A percentile compares a stretch with the other conserved stretches of the same genome.
Conservation (phyloP, 2,329 filamentous ascomycete genomes). For the Neopestalotiopsis rosae region DNA sequence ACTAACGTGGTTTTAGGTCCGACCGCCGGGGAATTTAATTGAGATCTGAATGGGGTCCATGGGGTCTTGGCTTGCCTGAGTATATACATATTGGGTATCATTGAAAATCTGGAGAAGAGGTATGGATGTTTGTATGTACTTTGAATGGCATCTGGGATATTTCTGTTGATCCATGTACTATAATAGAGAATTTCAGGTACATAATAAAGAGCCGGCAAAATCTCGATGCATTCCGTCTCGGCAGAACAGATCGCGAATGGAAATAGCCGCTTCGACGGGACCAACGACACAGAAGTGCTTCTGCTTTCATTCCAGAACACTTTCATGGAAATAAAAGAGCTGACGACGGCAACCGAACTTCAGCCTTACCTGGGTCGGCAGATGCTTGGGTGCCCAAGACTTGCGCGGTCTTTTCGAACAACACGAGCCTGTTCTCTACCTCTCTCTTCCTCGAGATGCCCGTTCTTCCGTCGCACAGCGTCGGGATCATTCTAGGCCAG, state of each 20-base stretch:
- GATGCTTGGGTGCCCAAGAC: constrained; percentile 4
- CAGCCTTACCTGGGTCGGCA: constrained; percentile 11
- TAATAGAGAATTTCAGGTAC: not conserved
- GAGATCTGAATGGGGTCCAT: not conserved
- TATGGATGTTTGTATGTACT: not conserved
- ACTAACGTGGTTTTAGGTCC: not conserved
- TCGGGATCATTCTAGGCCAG: constrained; percentile 3
- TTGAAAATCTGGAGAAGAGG: not conserved
- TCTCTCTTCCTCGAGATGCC: not conserved
- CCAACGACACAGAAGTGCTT: not conserved
- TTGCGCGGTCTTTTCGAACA: not conserved
- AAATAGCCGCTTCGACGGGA: not conserved
- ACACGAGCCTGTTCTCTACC: not conserved
- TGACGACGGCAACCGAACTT: not conserved
- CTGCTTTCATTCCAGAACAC: not conserved
- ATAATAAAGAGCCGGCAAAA: constrained; percentile 1
- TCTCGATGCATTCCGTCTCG: constrained; percentile 1
- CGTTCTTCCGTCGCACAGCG: not conserved
- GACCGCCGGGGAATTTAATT: not conserved
- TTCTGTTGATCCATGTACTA: not conserved
- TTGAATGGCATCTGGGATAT: too few species aligned
- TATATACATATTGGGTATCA: too few species aligned
- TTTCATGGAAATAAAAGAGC: not conserved
- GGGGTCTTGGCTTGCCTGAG: not conserved
- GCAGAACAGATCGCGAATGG: not conserved